phyloP scores from a whole-genome alignment of 495 filamentous ascomycete genomes.

The Melanomma pulvis-pyrius region DNA sequence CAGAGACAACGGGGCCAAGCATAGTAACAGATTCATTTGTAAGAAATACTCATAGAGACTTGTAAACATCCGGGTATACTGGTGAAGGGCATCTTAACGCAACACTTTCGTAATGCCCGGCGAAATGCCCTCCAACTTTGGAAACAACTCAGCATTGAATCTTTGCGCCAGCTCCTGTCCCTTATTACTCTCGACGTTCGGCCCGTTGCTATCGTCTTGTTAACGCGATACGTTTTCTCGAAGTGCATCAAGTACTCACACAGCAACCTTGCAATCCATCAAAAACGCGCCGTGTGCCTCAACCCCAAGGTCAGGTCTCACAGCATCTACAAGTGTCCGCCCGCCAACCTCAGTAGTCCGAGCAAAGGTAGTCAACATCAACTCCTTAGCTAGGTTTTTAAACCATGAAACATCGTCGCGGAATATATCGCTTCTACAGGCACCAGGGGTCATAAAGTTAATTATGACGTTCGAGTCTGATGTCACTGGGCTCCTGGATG shows the following conservation, averaged over 20 bases:
- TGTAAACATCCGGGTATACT: too few species aligned
- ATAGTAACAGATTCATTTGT: too few species aligned
- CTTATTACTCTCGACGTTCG: constrained; percentile 21
- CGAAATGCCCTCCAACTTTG: constrained; percentile 26
- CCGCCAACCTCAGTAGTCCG: constrained; percentile 29
- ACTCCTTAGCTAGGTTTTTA: background rate
- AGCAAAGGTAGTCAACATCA: constrained; percentile 22
- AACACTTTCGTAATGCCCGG: constrained; percentile 28
- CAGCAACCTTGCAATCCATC: constrained; percentile 27
- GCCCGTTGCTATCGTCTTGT: constrained; percentile 7
- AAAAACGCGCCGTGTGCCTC: constrained; percentile 33
- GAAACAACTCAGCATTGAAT: constrained; percentile 28
- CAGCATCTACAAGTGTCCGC: constrained; percentile 22
- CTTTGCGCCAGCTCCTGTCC: constrained; percentile 22
- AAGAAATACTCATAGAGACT: too few species aligned
- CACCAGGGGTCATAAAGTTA: constrained; percentile 47
- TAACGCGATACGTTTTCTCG: background rate
- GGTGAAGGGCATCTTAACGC: too few species aligned
- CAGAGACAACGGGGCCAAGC: too few species aligned
- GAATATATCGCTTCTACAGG: constrained; percentile 44
- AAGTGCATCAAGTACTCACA: constrained; percentile 5
- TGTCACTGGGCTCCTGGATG: constrained; percentile 27
- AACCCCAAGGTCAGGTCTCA: constrained; percentile 22
- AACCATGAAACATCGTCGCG: constrained; percentile 24
- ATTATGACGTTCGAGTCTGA: constrained; percentile 40